These are phyloP conservation scores for Pichia californica DNA, from an alignment of 805 yeast genomes.

Conservation along the genomic window DNA sequence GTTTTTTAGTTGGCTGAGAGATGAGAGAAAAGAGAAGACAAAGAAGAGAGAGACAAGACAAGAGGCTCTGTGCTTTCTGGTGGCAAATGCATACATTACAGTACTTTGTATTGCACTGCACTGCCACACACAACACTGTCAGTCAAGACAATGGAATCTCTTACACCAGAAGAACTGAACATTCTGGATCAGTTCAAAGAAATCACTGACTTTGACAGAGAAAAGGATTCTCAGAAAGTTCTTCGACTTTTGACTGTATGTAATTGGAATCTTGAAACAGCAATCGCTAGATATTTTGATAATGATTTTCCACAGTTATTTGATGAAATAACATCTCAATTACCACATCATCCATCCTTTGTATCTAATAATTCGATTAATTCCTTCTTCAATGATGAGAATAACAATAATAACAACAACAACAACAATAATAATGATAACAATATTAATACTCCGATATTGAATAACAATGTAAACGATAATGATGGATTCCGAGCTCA, in stretches of 20 bases:
- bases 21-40: no score
- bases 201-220: conserved; percentile 41
- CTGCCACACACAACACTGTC: no score
- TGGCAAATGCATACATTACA: no score
- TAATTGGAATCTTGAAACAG: conserved; percentile 56
- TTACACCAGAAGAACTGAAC: conserved; percentile 34
- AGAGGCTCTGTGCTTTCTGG: no score
- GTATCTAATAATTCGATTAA: not conserved
- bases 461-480: no score
- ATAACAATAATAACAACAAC: not conserved
- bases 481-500: no score
- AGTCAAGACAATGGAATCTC: conserved; percentile 19
- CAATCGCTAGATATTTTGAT: conserved; percentile 59
- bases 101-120: no score
- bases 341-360: not conserved
- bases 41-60: no score
- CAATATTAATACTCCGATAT: not conserved
- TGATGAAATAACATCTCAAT: conserved; percentile 7
- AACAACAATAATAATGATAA: not conserved
- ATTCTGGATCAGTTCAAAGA: conserved; percentile 43
- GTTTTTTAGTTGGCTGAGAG: not conserved
- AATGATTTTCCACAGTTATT: conserved; percentile 35
- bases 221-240: conserved; percentile 41
- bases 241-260: conserved; percentile 41
- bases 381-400: no score